These are phyloP conservation scores for Globisporangium camurandrum DNA, from an alignment of 352 stramenopile species.

Conservation along the genomic window DNA sequence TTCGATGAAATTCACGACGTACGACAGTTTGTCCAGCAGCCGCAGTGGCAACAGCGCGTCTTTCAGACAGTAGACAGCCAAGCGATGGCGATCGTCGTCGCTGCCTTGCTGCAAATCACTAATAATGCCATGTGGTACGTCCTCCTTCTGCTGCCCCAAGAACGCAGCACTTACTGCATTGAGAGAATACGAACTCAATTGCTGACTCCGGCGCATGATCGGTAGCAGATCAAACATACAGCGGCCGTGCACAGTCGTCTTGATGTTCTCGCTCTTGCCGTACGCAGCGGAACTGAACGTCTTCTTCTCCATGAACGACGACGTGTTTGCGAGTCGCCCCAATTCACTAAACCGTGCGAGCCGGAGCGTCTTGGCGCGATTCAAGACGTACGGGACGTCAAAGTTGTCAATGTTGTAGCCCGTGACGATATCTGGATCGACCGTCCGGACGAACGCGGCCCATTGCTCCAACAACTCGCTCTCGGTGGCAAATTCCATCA, in stretches of 20 bases:
- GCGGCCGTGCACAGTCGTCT: slow-evolving; percentile 96
- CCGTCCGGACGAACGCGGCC: slow-evolving; percentile 92
- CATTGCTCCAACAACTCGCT: slow-evolving; percentile 96
- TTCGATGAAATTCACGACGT: slow-evolving; percentile 99
- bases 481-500: slow-evolving; percentile 96
- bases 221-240: slow-evolving; percentile 99
- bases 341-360: slow-evolving; percentile 72
- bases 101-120: slow-evolving; percentile 90
- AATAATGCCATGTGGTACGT: slow-evolving; percentile 99
- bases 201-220: slow-evolving; percentile 99
- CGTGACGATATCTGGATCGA: slow-evolving; percentile 98
- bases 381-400: slow-evolving; percentile 98
- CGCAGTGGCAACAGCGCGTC: slow-evolving; percentile 95
- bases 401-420: slow-evolving; percentile 99
- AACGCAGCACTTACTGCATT: slow-evolving; percentile 98
- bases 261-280: slow-evolving; percentile 96
- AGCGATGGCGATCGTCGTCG: slow-evolving; percentile 95
- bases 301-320: slow-evolving; percentile 94
- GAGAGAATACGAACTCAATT: slow-evolving; percentile 98
- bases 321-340: slow-evolving; percentile 85
- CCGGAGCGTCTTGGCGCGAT: slow-evolving; percentile 93
- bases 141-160: slow-evolving; percentile 98
- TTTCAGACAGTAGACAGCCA: slow-evolving; percentile 99
- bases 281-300: slow-evolving; percentile 97
- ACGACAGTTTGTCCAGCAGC: slow-evolving; percentile 97